Evolutionary conservation across 192 early-diverging fungal genomes (phyloP), one percentile per base, ranked within the genome.

Genomic region (Obelidium mucronatum): DNA sequence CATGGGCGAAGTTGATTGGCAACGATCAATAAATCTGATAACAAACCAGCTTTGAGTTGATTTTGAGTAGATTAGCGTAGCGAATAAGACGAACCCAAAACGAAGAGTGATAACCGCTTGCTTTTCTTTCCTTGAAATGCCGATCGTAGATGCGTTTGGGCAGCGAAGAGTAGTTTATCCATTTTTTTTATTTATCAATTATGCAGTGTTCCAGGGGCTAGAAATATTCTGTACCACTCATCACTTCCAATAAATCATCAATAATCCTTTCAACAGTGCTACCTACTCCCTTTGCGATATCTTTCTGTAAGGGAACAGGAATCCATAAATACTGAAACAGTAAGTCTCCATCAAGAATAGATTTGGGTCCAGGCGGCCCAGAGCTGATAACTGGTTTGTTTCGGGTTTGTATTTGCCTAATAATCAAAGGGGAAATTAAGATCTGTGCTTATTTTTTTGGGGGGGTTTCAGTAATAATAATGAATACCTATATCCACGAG

Each of bases 251-350:
- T 40, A 97, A 80, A 80, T 97, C 95, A 60, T 94, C 92, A 84
- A 93, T 84, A 54, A 98, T 90, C 35, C 93, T 84, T 51, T 95
- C 93, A 2, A 91, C 83, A 8, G 84, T 91, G 22, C 92, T 93
- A 63, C 97, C 98, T 73, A 97, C 93, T 73, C 92, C 92, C 73
- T 95, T 93, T 0, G 95, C 94, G 61, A 96, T 86, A 67, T 98
- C 98, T 34, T 86, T 84, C 78, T 97, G 96, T 39, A 89, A 80
- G 22, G 82, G 78, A 0, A 91, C 59, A 0, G 94, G 86, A 22
- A 96, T 82, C 3, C 86, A 87, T 70, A 94, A 78, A 58, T 83
- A 92, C 37, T 88, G 86, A 73, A 90, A 91, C 3, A 99, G 79
- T 59, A 97, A 76, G 67, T 96, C 92, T 2, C 91, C 95, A 77